Conservation (phyloP, 2,329 filamentous ascomycete species). For the Coniochaeta pulveracea region DNA sequence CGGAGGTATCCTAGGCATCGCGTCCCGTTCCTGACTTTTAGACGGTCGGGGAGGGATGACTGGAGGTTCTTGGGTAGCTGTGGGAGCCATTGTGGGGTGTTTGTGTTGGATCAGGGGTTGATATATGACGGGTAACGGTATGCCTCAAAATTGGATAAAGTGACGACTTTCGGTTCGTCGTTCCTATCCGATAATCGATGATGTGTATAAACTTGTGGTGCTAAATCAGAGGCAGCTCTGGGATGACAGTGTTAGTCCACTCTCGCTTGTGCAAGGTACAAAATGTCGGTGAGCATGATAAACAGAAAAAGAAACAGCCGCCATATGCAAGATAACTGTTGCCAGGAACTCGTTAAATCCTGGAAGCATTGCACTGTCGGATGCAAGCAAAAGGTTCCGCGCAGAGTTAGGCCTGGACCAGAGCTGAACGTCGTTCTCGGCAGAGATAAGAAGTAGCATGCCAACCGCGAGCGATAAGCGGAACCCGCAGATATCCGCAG, state of each 20-base stretch:
- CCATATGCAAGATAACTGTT: slow-evolving; percentile 3
- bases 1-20: slow-evolving; percentile 63
- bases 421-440: background rate
- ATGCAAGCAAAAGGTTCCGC: too few species aligned
- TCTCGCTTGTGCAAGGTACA: background rate
- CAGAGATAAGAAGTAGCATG: slow-evolving; percentile 3
- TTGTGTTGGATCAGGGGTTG: too few species aligned
- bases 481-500: too few species aligned
- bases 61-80: slow-evolving; percentile 36
- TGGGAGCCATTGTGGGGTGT: slow-evolving; percentile 32
- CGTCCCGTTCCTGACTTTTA: slow-evolving; percentile 35
- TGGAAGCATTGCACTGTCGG: too few species aligned
- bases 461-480: too few species aligned
- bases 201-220: background rate
- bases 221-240: background rate
- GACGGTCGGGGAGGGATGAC: slow-evolving; percentile 44
- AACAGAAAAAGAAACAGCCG: slow-evolving; percentile 2
- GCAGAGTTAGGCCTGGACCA: background rate
- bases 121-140: slow-evolving; percentile 4
- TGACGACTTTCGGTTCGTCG: slow-evolving; percentile 4
- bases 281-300: slow-evolving; percentile 3
- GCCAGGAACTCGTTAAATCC: background rate
- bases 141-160: background rate
- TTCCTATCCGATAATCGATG: slow-evolving; percentile 1
- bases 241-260: slow-evolving; percentile 1